Base-by-base conservation (phyloP, 1,284 basidiomycete species). In the Cryptococcus sp. region DNA sequence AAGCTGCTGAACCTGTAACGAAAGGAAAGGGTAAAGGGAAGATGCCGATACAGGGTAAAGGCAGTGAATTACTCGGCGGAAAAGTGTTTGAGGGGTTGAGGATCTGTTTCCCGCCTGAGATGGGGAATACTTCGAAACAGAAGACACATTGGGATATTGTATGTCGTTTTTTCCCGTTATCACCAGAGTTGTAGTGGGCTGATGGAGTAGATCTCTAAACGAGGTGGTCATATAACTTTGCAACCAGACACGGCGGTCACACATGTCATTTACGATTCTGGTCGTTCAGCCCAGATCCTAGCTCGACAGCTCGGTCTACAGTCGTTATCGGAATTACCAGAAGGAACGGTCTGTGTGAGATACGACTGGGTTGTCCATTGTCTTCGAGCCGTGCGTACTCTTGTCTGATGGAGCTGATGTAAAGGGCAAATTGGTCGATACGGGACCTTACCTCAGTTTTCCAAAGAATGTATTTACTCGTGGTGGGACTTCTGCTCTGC, bases 221-320 rank as follows among this genome's bases (percentile, higher is more conserved):
- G 65, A 1, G 69, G 65, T 3, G 71, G 69, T 2, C 40, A 58
- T 2, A 66, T 67, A 23, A 58, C 61, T 10, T 43, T 69, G 1
- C 58, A 64, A n/a, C 63, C 69, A 1, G 67, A 73, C 47, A 72
- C 65, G 7, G 63, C 70, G 7, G 62, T 68, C 41, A 72, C 70
- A 2, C 70, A 73, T 36, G 66, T 73, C 22, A 64, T 73, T 21
- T 63, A 63, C 37, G 67, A 73, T 45, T 39, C 52, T 1, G 62
- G 61, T 3, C 42, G 41, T 4, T 59, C 59, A 3, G 56, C 59
- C 1, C 62, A 63, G 0, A 9, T 46, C 11, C 52, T 69, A 7
- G 54, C 62, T 4, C 52, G 53, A 10, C 49, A 60, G 21, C 57
- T 73, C 2, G 67, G 66, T 0, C 36, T 73, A 9, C 50, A 63